Percentiles rank a stretch among this genome's conserved stretches.
phyloP scores from a whole-genome alignment of 345 rosid species.

The Brassica cretica region DNA sequence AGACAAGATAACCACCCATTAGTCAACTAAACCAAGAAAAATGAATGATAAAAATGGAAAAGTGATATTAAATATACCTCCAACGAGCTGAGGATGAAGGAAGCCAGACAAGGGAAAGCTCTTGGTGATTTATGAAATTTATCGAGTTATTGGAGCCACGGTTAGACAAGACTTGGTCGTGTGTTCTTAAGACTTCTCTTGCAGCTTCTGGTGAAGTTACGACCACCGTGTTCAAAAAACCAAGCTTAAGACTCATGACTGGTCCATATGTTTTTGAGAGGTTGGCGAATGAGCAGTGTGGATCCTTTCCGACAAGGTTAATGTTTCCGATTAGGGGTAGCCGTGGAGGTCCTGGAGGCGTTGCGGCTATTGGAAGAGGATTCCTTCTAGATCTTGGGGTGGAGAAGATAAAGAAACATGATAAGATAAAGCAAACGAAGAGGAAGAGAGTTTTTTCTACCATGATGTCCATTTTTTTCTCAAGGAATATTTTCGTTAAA shows the following conservation, averaged over 20 bases:
- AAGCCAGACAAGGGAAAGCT: slow-evolving; percentile 33
- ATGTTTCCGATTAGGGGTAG: slow-evolving; percentile 50
- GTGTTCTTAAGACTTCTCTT: slow-evolving; percentile 32
- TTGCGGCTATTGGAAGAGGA: not conserved
- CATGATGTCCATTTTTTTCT: slow-evolving; percentile 5
- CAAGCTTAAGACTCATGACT: slow-evolving; percentile 44
- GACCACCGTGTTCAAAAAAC: slow-evolving; percentile 22
- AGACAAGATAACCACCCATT: not conserved
- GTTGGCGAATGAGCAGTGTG: slow-evolving; percentile 41
- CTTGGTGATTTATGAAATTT: slow-evolving; percentile 24
- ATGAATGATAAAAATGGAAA: not conserved
- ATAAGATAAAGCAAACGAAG: slow-evolving; percentile 11
- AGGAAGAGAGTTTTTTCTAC: slow-evolving; percentile 12
- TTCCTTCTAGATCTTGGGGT: slow-evolving; percentile 2
- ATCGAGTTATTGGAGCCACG: slow-evolving; percentile 28
- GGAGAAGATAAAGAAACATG: slow-evolving; percentile 19
- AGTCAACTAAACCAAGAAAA: not conserved
- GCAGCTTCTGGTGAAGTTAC: slow-evolving; percentile 36
- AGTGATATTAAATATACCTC: slow-evolving; percentile 32
- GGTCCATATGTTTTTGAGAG: slow-evolving; percentile 49
- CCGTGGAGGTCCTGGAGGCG: slow-evolving; percentile 39
- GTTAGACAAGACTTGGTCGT: slow-evolving; percentile 38
- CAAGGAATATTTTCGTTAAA: not conserved
- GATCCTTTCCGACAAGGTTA: slow-evolving; percentile 38
- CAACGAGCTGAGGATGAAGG: slow-evolving; percentile 36